Evolutionary conservation across 1,139 yeast species (phyloP), one percentile per base, ranked within the genome.

Genomic region (Scheffersomyces lignicola): DNA sequence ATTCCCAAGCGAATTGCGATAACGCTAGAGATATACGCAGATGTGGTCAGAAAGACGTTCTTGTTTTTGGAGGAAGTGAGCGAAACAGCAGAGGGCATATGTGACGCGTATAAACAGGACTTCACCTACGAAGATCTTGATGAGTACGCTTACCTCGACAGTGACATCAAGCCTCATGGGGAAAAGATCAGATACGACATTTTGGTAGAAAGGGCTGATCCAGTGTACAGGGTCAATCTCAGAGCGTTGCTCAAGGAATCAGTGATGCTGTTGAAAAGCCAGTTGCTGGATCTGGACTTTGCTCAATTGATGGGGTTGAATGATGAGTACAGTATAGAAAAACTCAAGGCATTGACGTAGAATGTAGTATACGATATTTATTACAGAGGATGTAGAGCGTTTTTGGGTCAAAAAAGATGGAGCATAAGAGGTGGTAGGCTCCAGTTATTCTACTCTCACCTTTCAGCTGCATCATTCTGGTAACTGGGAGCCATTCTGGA

Each of bases 31-130:
- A 14, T 46, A 7, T 48, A 50, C 52, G 39, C 61, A 42, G 58
- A 69, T 3, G 60, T 82, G 13, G 56, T 81, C 5, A 69, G 79
- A 16, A 60, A 78, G 22, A 66, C 83, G 60, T 70, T 83, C 8
- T 73, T 73, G 37, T 69, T 84, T 41, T 55, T 85, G 35, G 96
- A 88, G 48, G 96, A 88, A 51, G 69, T 83, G 9, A 79, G 82
- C 38, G 95, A 86, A 47, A 58, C 67, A 6, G 59, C 50, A 10
- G 62, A 65, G 11, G 90, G 90, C 0, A 77, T 73, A 34, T 78
- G 87, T 47, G 78, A 71, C 33, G 75, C 69, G n/a, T 84, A 83
- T 49, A 79, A 77, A 43, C 70, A 71, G 32, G 76, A 78, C 42
- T 77, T 76, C 38, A 57, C 69, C 0, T 78, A 76, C 41, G 82